Conservation (phyloP, 371 early-diverging fungal species). For the Circinella umbellata region DNA sequence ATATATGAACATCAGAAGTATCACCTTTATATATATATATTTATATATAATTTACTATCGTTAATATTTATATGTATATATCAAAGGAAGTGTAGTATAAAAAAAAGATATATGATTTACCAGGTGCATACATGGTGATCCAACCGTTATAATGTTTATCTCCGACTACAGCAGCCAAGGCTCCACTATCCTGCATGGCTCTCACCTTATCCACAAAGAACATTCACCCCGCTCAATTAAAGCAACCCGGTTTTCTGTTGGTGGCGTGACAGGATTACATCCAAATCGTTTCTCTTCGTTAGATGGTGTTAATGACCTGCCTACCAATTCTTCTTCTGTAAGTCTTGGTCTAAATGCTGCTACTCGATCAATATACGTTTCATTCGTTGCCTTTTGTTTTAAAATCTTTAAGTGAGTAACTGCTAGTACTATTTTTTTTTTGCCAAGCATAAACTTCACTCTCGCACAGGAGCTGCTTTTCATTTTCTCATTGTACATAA, state of each 20-base stretch:
- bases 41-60: too few relatives aligned
- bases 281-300: slow-evolving; percentile 33
- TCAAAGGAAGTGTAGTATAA: background rate
- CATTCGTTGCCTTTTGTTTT: slow-evolving; percentile 55
- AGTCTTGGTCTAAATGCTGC: slow-evolving; percentile 73
- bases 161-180: slow-evolving; percentile 90
- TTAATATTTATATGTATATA: background rate
- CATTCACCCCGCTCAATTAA: slow-evolving; percentile 88
- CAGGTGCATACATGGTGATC: slow-evolving; percentile 92
- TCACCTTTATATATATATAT: too few relatives aligned
- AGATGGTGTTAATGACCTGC: slow-evolving; percentile 43
- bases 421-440: too few relatives aligned
- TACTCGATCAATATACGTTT: slow-evolving; percentile 65
- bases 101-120: slow-evolving; percentile 50
- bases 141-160: slow-evolving; percentile 75
- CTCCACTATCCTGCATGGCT: slow-evolving; percentile 87
- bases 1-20: slow-evolving; percentile 76
- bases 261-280: slow-evolving; percentile 33
- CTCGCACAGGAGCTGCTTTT: too few relatives aligned
- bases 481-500: too few relatives aligned
- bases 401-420: too few relatives aligned
- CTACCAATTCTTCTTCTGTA: slow-evolving; percentile 45
- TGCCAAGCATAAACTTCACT: too few relatives aligned
- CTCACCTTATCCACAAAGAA: slow-evolving; percentile 86
- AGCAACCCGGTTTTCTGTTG: slow-evolving; percentile 72